These are phyloP conservation scores for Colletotrichum echinochloae DNA, from an alignment of 2,329 filamentous ascomycete species.

Conservation along the genomic window DNA sequence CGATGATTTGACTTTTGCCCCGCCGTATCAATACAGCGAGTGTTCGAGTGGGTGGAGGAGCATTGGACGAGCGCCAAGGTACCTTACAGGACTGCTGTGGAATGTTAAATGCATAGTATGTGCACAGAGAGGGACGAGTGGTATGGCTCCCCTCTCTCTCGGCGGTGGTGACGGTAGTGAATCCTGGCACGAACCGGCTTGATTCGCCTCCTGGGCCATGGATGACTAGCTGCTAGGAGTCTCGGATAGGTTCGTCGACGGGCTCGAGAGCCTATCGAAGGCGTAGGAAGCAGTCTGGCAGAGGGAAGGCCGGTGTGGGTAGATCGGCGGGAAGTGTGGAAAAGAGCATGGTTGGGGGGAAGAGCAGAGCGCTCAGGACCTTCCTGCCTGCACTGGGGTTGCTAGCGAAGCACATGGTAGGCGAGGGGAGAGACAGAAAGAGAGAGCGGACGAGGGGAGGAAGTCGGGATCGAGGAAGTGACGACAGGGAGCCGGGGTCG, in stretches of 20 bases:
- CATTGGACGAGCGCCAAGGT: conserved; percentile 29
- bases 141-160: conserved; percentile 31
- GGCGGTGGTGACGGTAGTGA: conserved; percentile 30
- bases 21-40: neutral
- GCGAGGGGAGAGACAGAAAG: conserved; percentile 12
- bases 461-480: conserved; percentile 9
- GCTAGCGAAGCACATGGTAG: conserved; percentile 1
- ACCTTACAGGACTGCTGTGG: conserved; percentile 36
- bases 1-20: conserved; percentile 9
- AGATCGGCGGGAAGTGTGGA: conserved; percentile 31
- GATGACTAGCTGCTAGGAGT: conserved; percentile 13
- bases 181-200: conserved; percentile 33
- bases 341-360: conserved; percentile 34
- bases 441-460: conserved; percentile 5
- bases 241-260: conserved; percentile 20
- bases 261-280: conserved; percentile 34
- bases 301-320: conserved; percentile 2
- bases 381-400: neutral
- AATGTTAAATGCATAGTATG: conserved; percentile 28
- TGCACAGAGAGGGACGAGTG: conserved; percentile 27
- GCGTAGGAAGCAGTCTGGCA: conserved; percentile 4
- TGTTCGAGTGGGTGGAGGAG: neutral
- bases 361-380: conserved; percentile 3
- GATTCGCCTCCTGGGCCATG: conserved; percentile 32
- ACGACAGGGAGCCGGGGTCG: conserved; percentile 36